Evolutionary conservation across 495 filamentous ascomycete genomes (phyloP).

Genomic region (Acidomyces sp.): DNA sequence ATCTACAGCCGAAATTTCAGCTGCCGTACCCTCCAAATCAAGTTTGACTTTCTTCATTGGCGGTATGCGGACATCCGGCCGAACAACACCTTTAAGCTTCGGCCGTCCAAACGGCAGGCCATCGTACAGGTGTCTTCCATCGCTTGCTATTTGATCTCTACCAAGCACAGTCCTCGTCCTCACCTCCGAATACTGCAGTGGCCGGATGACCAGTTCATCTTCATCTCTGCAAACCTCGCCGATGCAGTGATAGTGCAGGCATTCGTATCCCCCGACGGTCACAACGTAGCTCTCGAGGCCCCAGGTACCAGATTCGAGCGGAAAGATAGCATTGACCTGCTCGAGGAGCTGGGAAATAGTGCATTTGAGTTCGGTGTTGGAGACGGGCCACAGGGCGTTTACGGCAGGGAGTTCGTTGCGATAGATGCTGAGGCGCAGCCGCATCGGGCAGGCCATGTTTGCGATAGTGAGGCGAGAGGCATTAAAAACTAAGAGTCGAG

Average conservation of each 20-base stretch:
- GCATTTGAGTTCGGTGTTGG: conserved; percentile 27
- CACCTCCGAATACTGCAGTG: conserved; percentile 62
- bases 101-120: conserved; percentile 78
- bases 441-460: conserved; percentile 37
- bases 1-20: conserved; percentile 1
- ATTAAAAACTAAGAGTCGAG: too few relatives aligned
- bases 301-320: conserved; percentile 72
- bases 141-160: conserved; percentile 65
- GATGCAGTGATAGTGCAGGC: conserved; percentile 72
- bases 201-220: conserved; percentile 79
- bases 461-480: not conserved
- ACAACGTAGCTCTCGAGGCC: conserved; percentile 89
- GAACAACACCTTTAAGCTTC: conserved; percentile 44
- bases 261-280: conserved; percentile 72
- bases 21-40: conserved; percentile 5
- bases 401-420: conserved; percentile 68
- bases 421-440: conserved; percentile 68
- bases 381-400: conserved; percentile 58
- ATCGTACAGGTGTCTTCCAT: conserved; percentile 77
- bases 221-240: conserved; percentile 60
- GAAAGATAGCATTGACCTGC: conserved; percentile 68
- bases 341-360: conserved; percentile 75
- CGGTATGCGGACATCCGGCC: conserved; percentile 38
- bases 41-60: conserved; percentile 10
- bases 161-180: conserved; percentile 63